A percentile compares a stretch with the other conserved stretches of the same genome.
Conservation (phyloP, 768 basidiomycete genomes). For the Chalciporus chontae region DNA sequence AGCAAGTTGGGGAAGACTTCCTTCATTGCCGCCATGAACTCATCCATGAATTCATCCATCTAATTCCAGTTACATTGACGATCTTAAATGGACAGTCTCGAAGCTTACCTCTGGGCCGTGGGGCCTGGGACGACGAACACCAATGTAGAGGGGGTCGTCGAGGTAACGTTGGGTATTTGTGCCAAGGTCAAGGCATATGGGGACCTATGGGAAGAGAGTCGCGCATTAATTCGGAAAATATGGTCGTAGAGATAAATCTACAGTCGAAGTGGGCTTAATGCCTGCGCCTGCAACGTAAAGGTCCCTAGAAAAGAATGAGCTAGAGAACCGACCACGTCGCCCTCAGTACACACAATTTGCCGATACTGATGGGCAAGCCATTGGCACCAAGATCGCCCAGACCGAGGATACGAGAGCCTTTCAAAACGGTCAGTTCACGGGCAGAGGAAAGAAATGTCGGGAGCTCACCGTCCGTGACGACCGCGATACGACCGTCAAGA, state of each 20-base stretch:
- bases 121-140: conserved; percentile 56
- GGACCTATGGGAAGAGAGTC: conserved; percentile 37
- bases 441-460: neutral
- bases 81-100: neutral
- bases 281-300: conserved; percentile 74
- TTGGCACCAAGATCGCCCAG: conserved; percentile 47
- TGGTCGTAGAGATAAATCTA: conserved; percentile 9
- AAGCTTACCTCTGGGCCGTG: conserved; percentile 38
- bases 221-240: neutral
- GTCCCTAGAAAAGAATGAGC: conserved; percentile 35
- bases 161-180: conserved; percentile 68
- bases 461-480: conserved; percentile 69
- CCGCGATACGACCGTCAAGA: conserved; percentile 55
- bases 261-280: conserved; percentile 48
- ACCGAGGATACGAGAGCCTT: conserved; percentile 71
- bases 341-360: conserved; percentile 54
- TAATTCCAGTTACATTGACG: conserved; percentile 16
- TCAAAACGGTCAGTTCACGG: conserved; percentile 6
- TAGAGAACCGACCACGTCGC: neutral
- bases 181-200: conserved; percentile 71
- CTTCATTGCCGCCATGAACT: conserved; percentile 68
- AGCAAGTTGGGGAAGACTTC: conserved; percentile 63
- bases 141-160: conserved; percentile 74
- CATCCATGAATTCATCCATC: conserved; percentile 74
- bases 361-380: conserved; percentile 56